These are phyloP conservation scores for Pogostemon cablin DNA, from an alignment of 257 asterid genomes.

Conservation along the genomic window DNA sequence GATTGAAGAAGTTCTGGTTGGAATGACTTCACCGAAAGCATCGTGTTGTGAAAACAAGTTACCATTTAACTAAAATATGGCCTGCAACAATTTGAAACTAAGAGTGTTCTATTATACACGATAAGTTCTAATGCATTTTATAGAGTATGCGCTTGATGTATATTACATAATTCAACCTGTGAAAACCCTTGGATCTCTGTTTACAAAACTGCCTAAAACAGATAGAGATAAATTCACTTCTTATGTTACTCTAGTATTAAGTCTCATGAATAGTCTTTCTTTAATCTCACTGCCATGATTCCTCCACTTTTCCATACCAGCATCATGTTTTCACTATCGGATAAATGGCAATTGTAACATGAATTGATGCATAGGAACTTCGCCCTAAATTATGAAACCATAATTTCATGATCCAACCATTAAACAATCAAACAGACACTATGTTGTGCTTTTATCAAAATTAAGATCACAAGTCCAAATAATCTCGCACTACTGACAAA, in stretches of 20 bases:
- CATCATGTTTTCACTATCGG: slow-evolving; percentile 1
- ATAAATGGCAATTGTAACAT: slow-evolving; percentile 8
- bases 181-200: slow-evolving; percentile 7
- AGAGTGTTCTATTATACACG: not conserved
- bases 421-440: slow-evolving; percentile 20
- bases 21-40: slow-evolving; percentile 20
- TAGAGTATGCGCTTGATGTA: slow-evolving; percentile 7
- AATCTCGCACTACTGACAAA: slow-evolving; percentile 26
- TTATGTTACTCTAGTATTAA: not conserved
- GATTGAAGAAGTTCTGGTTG: slow-evolving; percentile 10
- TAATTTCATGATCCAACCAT: not conserved
- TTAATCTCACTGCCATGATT: slow-evolving; percentile 3
- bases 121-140: slow-evolving; percentile 1
- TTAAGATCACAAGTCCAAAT: slow-evolving; percentile 20
- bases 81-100: slow-evolving; percentile 6
- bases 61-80: slow-evolving; percentile 12
- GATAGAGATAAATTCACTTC: not conserved
- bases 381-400: not conserved
- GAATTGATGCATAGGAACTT: not conserved
- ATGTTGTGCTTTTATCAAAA: slow-evolving; percentile 14
- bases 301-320: slow-evolving; percentile 14
- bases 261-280: not conserved
- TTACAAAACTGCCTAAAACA: not conserved
- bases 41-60: slow-evolving; percentile 6
- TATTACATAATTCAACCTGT: not conserved